Percentiles rank a stretch among this genome's conserved stretches.
phyloP scores from a whole-genome alignment of 352 stramenopile species.

The Blastocystis hominis region DNA sequence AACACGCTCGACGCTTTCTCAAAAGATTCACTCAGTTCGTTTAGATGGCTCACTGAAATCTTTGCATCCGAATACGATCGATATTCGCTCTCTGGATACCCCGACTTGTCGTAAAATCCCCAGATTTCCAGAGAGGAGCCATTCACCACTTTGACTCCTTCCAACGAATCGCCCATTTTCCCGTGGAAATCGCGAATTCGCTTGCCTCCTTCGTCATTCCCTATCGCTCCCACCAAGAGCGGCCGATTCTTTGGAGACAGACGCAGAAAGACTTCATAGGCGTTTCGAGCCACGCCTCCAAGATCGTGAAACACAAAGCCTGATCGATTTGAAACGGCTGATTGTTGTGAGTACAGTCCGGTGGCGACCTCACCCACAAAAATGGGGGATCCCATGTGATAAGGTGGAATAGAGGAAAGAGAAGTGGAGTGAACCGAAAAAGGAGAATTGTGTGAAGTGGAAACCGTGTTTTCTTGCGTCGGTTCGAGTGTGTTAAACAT shows the following conservation, averaged over 20 bases:
- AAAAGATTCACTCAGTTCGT: background rate
- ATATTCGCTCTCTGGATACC: background rate
- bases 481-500: background rate
- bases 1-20: background rate
- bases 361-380: slow-evolving; percentile 24
- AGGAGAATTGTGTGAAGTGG: background rate
- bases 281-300: slow-evolving; percentile 20
- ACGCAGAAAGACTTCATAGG: slow-evolving; percentile 20
- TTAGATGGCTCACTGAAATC: background rate
- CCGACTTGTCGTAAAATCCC: background rate
- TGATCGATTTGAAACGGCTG: background rate
- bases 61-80: background rate
- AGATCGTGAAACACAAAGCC: background rate
- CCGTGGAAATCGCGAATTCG: background rate
- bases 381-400: slow-evolving; percentile 29
- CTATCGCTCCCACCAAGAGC: slow-evolving; percentile 7
- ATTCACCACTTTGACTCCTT: background rate
- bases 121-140: background rate
- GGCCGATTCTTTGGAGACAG: background rate
- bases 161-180: background rate
- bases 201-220: background rate
- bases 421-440: background rate
- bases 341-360: background rate
- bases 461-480: background rate
- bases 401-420: background rate